Conservation (phyloP, 176 grass and related monocot genomes). For the Hordeum marinum region DNA sequence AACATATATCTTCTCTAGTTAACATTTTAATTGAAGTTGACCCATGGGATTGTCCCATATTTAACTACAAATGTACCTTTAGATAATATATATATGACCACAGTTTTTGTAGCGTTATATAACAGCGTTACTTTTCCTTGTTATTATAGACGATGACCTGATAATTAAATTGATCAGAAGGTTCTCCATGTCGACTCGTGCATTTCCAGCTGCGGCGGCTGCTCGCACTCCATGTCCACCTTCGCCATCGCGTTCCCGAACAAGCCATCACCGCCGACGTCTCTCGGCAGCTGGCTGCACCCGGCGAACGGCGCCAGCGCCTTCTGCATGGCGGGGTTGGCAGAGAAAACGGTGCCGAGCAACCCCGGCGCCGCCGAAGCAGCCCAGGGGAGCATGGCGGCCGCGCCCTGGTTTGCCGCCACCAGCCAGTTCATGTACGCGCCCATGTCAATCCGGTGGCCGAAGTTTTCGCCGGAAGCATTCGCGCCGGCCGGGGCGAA, state of each 20-base stretch:
- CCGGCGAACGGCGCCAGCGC: constrained; percentile 28
- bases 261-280: constrained; percentile 25
- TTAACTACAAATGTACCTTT: background rate
- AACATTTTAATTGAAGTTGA: background rate
- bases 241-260: constrained; percentile 37
- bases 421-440: constrained; percentile 75
- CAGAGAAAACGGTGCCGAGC: constrained; percentile 39
- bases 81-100: background rate
- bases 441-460: constrained; percentile 48
- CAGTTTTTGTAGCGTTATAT: background rate
- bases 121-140: background rate
- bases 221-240: constrained; percentile 47
- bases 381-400: constrained; percentile 50
- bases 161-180: constrained; percentile 32
- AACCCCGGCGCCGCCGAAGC: constrained; percentile 11
- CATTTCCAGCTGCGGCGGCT: constrained; percentile 31
- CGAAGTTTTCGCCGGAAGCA: constrained; percentile 25
- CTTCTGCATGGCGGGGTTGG: constrained; percentile 41
- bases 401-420: constrained; percentile 40
- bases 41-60: background rate
- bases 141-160: background rate
- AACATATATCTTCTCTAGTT: background rate
- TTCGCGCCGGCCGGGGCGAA: constrained; percentile 22
- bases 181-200: constrained; percentile 58
- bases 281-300: constrained; percentile 10